Evolutionary conservation across 1,284 basidiomycete genomes (phyloP).

Genomic region (Lentinula novae-zelandiae): DNA sequence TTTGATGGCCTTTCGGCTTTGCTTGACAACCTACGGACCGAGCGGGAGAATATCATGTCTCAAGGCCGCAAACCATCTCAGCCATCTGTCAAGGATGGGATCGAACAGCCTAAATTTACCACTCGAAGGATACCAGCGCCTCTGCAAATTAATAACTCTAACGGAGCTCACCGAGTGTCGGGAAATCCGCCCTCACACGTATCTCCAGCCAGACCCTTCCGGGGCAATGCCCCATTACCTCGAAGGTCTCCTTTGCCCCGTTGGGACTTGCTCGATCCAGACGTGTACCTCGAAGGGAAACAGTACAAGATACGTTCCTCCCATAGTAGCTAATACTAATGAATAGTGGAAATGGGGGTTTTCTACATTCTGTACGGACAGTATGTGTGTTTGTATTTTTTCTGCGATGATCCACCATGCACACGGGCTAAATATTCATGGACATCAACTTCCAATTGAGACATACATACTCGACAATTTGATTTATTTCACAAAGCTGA

Average conservation of each 20-base stretch:
- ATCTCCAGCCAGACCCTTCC: slow-evolving; percentile 7
- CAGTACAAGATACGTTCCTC: slow-evolving; percentile 6
- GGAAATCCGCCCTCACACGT: background rate
- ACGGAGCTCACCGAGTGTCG: background rate
- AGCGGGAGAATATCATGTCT: background rate
- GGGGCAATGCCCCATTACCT: slow-evolving; percentile 5
- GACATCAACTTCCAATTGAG: too few relatives aligned
- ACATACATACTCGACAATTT: too few relatives aligned
- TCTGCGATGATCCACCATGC: too few relatives aligned
- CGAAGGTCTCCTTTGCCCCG: slow-evolving; percentile 9
- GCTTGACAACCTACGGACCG: background rate
- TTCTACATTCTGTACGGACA: too few relatives aligned
- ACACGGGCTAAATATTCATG: too few relatives aligned
- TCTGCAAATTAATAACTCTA: background rate
- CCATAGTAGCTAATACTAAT: background rate
- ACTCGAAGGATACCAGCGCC: background rate
- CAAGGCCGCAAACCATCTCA: background rate
- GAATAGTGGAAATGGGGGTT: background rate
- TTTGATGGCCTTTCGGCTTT: background rate
- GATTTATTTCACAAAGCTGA: too few relatives aligned
- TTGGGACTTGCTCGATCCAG: slow-evolving; percentile 11
- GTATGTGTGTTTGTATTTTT: too few relatives aligned
- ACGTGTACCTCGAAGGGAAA: slow-evolving; percentile 10
- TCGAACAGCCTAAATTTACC: background rate
- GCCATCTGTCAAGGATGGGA: background rate